Evolutionary conservation across 345 rosid species (phyloP), one percentile per base, ranked within the genome.

Genomic region (Acer negundo): DNA sequence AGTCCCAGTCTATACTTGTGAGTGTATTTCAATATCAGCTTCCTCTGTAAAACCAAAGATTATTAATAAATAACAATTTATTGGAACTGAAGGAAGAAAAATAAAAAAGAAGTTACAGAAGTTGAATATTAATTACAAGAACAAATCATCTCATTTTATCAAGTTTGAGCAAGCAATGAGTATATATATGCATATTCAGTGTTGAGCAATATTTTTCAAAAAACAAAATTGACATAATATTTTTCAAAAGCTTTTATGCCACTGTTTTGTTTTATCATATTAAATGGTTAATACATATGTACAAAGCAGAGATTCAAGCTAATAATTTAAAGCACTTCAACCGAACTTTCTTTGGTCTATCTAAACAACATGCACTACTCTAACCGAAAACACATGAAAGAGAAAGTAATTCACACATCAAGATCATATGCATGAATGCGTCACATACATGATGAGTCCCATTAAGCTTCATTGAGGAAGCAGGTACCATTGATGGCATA

Each of bases 1-100:
- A 90, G 82, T 65, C 97, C 97, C 22, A 90, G 78, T 83, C 90
- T 90, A 75, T 90, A 93, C 79, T 93, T 94, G 81, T 90, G 95
- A 59, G 93, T 72, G 64, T 88, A 84, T 40, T 85, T 88, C 81
- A 94, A 73, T 79, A 93, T 91, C 75, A 89, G 89, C 92, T 93
- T 95, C 89, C 97, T 93, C 98, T 91, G 93, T 87, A 59, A 81
- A 83, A 73, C 56, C 66, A 67, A 24, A 71, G 44, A 49, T 68
- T 16, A 28, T 4, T 75, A 56, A 2, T 42, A 7, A 42, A 49
- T 38, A 40, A 70, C 38, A n/a, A 66, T 15, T 55, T 38, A 62
- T 15, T 53, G 35, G 35, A 31, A 31, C 35, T 31, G 35, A 4
- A 31, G 9, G 4, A 72, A 15, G 23, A 61, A 3, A 28, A 28